These are phyloP conservation scores for Cryptococcus amylolentus DNA, from an alignment of 1,284 basidiomycete species.

Conservation along the genomic window DNA sequence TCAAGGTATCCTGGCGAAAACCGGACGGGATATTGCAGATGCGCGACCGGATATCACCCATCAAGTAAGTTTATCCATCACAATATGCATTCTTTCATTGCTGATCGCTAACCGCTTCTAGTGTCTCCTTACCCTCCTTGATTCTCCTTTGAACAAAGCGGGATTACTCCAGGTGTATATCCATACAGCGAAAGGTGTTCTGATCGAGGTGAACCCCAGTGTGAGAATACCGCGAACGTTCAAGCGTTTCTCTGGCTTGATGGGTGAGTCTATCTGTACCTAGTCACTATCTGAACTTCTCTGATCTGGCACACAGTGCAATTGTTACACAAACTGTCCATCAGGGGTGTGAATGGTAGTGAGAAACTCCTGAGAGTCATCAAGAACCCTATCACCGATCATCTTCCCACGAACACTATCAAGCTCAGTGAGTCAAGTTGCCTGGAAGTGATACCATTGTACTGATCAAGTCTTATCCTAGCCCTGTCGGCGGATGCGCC, in stretches of 20 bases:
- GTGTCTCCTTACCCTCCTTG: constrained; percentile 94
- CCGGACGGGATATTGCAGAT: constrained; percentile 95
- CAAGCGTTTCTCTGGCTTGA: constrained; percentile 96
- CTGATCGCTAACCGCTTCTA: constrained; percentile 38
- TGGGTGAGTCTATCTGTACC: constrained; percentile 64
- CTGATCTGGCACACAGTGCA: constrained; percentile 62
- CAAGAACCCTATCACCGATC: constrained; percentile 96
- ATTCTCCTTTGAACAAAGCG: constrained; percentile 97
- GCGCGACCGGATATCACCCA: constrained; percentile 98
- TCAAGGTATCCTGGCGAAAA: constrained; percentile 96
- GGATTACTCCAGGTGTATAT: constrained; percentile 97
- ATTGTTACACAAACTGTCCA: constrained; percentile 92
- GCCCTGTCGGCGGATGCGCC: constrained; percentile 90
- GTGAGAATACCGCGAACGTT: constrained; percentile 97
- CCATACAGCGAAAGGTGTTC: constrained; percentile 91
- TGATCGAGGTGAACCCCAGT: constrained; percentile 98
- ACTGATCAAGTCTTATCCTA: constrained; percentile 34
- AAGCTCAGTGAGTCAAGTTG: constrained; percentile 72
- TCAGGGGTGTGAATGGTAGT: constrained; percentile 90
- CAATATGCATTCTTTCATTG: neutral
- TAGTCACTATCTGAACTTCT: neutral
- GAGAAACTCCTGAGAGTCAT: constrained; percentile 97
- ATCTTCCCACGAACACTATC: constrained; percentile 91
- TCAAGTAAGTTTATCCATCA: constrained; percentile 61
- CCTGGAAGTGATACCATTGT: neutral